A percentile compares a stretch with the other conserved stretches of the same genome.
phyloP scores from a whole-genome alignment of 1,284 basidiomycete genomes.

The Papiliotrema fonsecae region DNA sequence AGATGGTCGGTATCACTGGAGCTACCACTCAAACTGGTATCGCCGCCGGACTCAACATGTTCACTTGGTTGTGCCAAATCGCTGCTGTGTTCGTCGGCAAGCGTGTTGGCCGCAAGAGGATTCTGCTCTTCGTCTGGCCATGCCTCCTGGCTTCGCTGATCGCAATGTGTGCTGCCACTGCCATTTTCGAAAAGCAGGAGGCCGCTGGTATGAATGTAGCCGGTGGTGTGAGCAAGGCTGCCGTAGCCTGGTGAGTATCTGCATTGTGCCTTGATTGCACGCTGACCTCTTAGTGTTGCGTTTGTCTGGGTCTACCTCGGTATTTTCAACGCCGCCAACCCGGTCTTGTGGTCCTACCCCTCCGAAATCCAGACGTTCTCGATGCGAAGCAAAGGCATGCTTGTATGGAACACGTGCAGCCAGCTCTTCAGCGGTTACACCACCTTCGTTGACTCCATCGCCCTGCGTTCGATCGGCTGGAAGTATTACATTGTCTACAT shows the following conservation, averaged over 20 bases:
- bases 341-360: conserved; percentile 42
- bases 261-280: not conserved
- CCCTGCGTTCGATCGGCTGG: conserved; percentile 44
- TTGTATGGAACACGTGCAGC: conserved; percentile 47
- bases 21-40: conserved; percentile 47
- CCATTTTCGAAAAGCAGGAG: too few species aligned
- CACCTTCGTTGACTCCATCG: conserved; percentile 45
- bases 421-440: conserved; percentile 33
- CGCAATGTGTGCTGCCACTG: conserved; percentile 41
- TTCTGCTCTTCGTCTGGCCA: conserved; percentile 46
- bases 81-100: conserved; percentile 35
- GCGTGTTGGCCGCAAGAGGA: conserved; percentile 37
- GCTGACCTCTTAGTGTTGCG: conserved; percentile 21
- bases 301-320: conserved; percentile 48
- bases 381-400: conserved; percentile 47
- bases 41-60: conserved; percentile 45
- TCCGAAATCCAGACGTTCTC: conserved; percentile 48
- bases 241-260: conserved; percentile 31
- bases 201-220: too few species aligned
- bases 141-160: conserved; percentile 34
- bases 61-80: conserved; percentile 46
- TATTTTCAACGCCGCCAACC: conserved; percentile 44
- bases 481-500: conserved; percentile 47
- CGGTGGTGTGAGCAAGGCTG: conserved; percentile 23
- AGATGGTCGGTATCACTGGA: conserved; percentile 45